Base-by-base conservation (phyloP, 441 rosid genomes). In the Eruca vesicaria region DNA sequence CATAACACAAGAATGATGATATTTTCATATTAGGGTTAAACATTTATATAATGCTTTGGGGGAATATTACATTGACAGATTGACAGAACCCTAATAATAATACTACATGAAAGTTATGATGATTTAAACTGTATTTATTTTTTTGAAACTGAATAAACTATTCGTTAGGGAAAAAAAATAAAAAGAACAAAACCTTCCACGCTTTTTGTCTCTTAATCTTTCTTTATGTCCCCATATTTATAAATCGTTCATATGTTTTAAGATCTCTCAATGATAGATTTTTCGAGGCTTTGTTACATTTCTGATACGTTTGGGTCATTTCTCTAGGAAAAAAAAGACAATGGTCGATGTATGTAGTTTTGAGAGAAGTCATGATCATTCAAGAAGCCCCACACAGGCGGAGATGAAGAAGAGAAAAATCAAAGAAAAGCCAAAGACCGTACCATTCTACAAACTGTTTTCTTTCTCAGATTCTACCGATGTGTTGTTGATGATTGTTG, bases 371-470 rank as follows among this genome's bases (percentile, higher is more conserved):
- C 38, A 10, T n/a, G 38, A 2, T 28, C 63, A 60, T 60, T 21
- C 50, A 6, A 56, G 16, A 58, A 60, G 43, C 6, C 69, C 70
- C 2, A 66, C 31, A 12, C 62, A 68, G 26, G 10, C 10, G 78
- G 14, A 45, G 63, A 69, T 68, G 80, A 79, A 20, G 69, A 63
- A 20, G 82, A 67, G 75, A 72, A 63, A 20, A 70, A 73, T 19
- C 19, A 62, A 81, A 80, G 20, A 70, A 38, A 80, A 79, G 63
- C 21, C 72, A 0, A 76, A 79, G 33, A 71, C 84, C 16, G 89
- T 91, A 36, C 89, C 96, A 1, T 82, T 86, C 78, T 74, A 76
- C 75, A 90, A 82, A 82, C 87, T 94, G 16, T 94, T 92, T 70
- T 68, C 86, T 0, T 90, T 91, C 65, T 90, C 98, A 3, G 86